Evolutionary conservation across 2,329 filamentous ascomycete species (phyloP), one percentile per base, ranked within the genome.

Genomic region (Aspergillus sp.): DNA sequence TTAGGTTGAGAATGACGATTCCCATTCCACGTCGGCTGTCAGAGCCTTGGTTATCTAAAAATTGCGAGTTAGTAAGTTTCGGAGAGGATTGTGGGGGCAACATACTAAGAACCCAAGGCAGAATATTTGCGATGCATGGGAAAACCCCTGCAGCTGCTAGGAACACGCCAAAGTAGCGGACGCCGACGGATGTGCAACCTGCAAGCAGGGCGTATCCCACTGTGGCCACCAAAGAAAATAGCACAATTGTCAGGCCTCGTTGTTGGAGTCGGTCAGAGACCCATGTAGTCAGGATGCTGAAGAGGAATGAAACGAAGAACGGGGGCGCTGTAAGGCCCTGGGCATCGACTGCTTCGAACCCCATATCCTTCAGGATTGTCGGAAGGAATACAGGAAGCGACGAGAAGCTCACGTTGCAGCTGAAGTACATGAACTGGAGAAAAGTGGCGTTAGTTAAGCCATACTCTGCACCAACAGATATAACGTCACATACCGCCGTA

Each of bases 311-410:
- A 15, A 89, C 72, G 64, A 91, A 84, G 70, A 88, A 90, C 0
- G 88, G 87, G 1, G 88, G 88, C 0, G 88, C 87, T 0, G 87
- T 87, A 12, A 92, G 80, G 1, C 88, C 89, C 72, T 92, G 89
- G 0, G 89, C 86, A 57, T 86, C 79, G 59, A 90, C 81, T 14
- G 81, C 76, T 0, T 81, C 83, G 73, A 87, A 91, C 9, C 89
- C 88, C 85, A 91, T 89, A 55, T 83, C 78, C 49, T 79, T 73
- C 14, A 89, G 75, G 62, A 89, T 86, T 2, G 84, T 82, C 0
- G 86, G 86, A 2, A 89, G 77, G 65, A 88, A 89, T 2, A 87
- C 84, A 0, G 87, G 84, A 4, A 89, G 77, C 2, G 83, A 86
- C 6, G 84, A 83, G 70, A 87, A 90, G 46, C 85, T 86, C 58